These are phyloP conservation scores for Ceratorhiza oryzae-sativae DNA, from an alignment of 1,284 basidiomycete genomes.

Conservation along the genomic window DNA sequence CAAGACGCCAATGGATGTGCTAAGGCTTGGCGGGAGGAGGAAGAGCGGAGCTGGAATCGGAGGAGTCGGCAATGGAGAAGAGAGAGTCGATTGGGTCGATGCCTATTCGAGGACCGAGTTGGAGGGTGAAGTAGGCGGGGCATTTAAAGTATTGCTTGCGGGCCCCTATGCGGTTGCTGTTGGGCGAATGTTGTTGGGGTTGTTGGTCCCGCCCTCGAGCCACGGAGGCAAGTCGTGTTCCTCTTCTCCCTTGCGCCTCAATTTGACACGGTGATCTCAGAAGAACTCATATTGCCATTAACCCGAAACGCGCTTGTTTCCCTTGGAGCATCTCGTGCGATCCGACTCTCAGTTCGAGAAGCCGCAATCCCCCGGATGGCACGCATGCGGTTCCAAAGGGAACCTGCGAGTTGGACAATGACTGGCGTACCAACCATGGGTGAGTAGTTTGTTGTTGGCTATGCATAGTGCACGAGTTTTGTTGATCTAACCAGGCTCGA, in stretches of 20 bases:
- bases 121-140: constrained; percentile 24
- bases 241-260: neutral
- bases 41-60: constrained; percentile 16
- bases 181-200: constrained; percentile 25
- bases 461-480: no score
- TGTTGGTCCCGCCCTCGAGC: constrained; percentile 8
- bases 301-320: constrained; percentile 13
- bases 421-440: constrained; percentile 28
- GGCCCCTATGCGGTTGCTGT: constrained; percentile 33
- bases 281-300: neutral
- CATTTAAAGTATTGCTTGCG: constrained; percentile 21
- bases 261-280: neutral
- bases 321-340: constrained; percentile 18
- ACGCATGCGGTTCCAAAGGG: constrained; percentile 24
- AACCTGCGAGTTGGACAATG: constrained; percentile 14
- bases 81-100: constrained; percentile 26
- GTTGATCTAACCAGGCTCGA: neutral
- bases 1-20: constrained; percentile 31
- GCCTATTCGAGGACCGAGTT: constrained; percentile 29
- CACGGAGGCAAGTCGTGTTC: neutral
- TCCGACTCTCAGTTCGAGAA: constrained; percentile 26
- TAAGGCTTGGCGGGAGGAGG: constrained; percentile 9
- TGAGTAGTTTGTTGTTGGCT: constrained; percentile 10
- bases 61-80: neutral
- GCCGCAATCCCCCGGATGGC: constrained; percentile 32